Evolutionary conservation across 495 filamentous ascomycete genomes (phyloP).

Genomic region (Trichodelitschia bisporula): DNA sequence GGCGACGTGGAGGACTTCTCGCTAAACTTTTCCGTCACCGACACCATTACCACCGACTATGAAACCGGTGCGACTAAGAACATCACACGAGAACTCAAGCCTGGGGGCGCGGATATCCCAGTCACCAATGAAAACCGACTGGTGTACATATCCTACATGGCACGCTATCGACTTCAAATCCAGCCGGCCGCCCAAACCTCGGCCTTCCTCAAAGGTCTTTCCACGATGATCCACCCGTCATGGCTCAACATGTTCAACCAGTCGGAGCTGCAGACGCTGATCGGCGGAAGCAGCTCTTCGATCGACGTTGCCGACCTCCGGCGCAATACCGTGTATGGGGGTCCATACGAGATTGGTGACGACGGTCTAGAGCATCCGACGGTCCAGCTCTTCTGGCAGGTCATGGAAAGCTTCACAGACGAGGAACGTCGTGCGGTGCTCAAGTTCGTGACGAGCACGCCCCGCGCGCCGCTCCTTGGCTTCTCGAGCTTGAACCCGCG

Average conservation of each 20-base stretch:
- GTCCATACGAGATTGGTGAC: conserved; percentile 67
- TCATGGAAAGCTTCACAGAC: conserved; percentile 52
- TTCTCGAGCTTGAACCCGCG: conserved; percentile 66
- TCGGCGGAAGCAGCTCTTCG: conserved; percentile 61
- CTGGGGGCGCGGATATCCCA: conserved; percentile 44
- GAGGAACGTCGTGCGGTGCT: conserved; percentile 62
- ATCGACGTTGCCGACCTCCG: conserved; percentile 77
- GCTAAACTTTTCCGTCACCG: conserved; percentile 76
- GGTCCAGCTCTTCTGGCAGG: conserved; percentile 74
- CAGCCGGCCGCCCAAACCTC: conserved; percentile 59
- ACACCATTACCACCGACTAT: conserved; percentile 35
- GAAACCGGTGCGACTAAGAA: conserved; percentile 19
- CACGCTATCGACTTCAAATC: conserved; percentile 55
- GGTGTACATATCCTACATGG: conserved; percentile 83
- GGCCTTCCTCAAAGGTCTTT: conserved; percentile 67
- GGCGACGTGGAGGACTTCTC: conserved; percentile 60
- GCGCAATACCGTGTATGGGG: conserved; percentile 67
- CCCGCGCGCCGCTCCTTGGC: conserved; percentile 72
- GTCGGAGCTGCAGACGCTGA: conserved; percentile 69
- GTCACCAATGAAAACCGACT: conserved; percentile 84
- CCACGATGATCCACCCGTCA: conserved; percentile 65
- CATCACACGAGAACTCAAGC: conserved; percentile 48
- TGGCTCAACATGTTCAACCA: conserved; percentile 99
- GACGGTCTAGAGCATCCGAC: conserved; percentile 69
- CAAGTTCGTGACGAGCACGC: conserved; percentile 88